phyloP scores from a whole-genome alignment of 495 filamentous ascomycete species.

The Talaromyces stipitatus region DNA sequence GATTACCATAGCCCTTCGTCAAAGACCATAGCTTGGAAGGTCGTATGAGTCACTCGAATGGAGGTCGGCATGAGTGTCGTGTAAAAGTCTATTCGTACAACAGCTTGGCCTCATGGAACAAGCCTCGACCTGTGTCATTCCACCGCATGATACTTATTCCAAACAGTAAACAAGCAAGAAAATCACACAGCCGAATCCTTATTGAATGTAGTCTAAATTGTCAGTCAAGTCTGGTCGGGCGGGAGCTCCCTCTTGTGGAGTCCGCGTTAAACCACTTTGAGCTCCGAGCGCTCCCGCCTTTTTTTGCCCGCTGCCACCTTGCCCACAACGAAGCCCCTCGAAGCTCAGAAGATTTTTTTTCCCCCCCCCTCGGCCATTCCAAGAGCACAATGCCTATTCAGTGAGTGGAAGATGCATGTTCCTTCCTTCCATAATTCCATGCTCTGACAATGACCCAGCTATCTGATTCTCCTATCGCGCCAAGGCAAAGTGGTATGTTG shows the following conservation, averaged over 20 bases:
- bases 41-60: neutral
- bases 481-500: constrained; percentile 95
- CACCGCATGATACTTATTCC: too few relatives aligned
- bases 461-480: constrained; percentile 91
- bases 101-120: too few relatives aligned
- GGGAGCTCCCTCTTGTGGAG: constrained; percentile 1
- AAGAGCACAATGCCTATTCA: constrained; percentile 8
- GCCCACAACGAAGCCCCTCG: constrained; percentile 1
- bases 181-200: too few relatives aligned
- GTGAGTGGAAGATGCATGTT: constrained; percentile 4
- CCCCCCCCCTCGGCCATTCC: neutral
- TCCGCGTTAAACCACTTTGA: neutral
- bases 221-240: neutral
- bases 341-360: neutral
- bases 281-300: neutral
- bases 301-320: constrained; percentile 4
- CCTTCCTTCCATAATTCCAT: neutral
- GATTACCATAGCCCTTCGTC: neutral
- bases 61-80: neutral
- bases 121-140: too few relatives aligned
- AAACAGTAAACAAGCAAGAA: too few relatives aligned
- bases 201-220: neutral
- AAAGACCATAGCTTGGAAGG: neutral
- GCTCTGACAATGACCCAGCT: constrained; percentile 46
- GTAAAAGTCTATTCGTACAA: too few relatives aligned